Percentiles rank a stretch among this genome's conserved stretches.
Evolutionary conservation across 2,329 filamentous ascomycete genomes (phyloP).

Genomic region (Monilinia aucupariae): DNA sequence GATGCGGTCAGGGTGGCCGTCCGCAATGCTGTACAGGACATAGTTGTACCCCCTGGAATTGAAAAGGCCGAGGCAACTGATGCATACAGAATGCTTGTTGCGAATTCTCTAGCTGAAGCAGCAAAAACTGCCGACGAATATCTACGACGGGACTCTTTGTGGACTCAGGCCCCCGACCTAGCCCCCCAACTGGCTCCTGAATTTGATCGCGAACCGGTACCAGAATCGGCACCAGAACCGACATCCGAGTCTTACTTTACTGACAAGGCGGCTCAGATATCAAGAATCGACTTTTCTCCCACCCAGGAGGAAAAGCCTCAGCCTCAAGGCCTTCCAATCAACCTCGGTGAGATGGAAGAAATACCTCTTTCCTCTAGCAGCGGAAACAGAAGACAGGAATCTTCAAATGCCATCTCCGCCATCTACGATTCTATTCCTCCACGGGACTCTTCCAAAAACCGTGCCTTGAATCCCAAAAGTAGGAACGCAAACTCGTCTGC

Average conservation of each 20-base stretch:
- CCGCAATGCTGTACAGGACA: constrained; percentile 27
- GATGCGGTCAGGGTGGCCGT: constrained; percentile 31
- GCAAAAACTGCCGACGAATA: constrained; percentile 29
- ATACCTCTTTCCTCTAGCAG: constrained; percentile 13
- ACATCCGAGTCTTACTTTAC: not conserved
- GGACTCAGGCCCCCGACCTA: constrained; percentile 16
- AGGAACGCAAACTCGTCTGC: constrained; percentile 19
- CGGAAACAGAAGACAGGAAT: constrained; percentile 17
- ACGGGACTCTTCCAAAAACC: constrained; percentile 24
- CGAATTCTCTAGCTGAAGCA: constrained; percentile 26
- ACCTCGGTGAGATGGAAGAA: constrained; percentile 11
- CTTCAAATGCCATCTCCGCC: constrained; percentile 9
- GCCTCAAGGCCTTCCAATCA: not conserved
- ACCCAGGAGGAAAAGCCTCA: not conserved
- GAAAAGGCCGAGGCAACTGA: constrained; percentile 23
- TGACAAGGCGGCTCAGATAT: not conserved
- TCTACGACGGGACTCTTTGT: constrained; percentile 24
- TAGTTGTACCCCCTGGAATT: constrained; percentile 22
- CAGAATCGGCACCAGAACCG: not conserved
- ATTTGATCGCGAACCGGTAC: not conserved
- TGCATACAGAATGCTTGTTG: constrained; percentile 27
- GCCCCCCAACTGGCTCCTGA: not conserved
- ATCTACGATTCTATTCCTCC: constrained; percentile 11
- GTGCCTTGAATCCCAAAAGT: constrained; percentile 10
- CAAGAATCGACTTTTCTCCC: constrained; percentile 2